Conservation (phyloP, 2,329 filamentous ascomycete species). For the Ophiostoma perfectum region DNA sequence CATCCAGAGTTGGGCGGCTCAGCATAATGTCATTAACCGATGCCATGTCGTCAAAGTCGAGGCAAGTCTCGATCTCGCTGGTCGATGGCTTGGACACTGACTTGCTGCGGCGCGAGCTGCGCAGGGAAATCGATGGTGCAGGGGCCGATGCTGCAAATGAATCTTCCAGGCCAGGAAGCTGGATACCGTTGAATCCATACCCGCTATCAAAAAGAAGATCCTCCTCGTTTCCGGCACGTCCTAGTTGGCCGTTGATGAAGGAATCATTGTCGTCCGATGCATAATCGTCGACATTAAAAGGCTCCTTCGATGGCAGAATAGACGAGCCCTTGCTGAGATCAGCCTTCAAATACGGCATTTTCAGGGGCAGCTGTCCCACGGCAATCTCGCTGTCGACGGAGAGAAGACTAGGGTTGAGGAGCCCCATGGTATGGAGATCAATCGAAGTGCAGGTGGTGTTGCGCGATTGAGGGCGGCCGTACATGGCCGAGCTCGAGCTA, state of each 20-base stretch:
- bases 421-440: conserved; percentile 9
- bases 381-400: no score
- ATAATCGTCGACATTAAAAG: conserved; percentile 39
- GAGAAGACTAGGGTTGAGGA: no score
- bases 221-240: conserved; percentile 34
- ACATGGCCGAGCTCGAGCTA: conserved; percentile 20
- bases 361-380: neutral
- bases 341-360: neutral
- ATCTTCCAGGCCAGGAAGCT: conserved; percentile 36
- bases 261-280: conserved; percentile 38
- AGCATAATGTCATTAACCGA: neutral
- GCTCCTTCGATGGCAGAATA: conserved; percentile 18
- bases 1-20: neutral
- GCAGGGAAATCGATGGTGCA: neutral
- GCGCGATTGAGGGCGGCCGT: conserved; percentile 21
- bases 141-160: conserved; percentile 20
- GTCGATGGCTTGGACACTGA: neutral
- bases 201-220: conserved; percentile 37
- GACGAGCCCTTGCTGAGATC: neutral
- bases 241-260: conserved; percentile 27
- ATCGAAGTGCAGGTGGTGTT: conserved; percentile 27
- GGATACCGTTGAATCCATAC: conserved; percentile 33
- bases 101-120: neutral
- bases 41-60: conserved; percentile 5
- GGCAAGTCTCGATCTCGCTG: neutral